Conservation (phyloP, 495 filamentous ascomycete genomes). For the Penicillium parvum region DNA sequence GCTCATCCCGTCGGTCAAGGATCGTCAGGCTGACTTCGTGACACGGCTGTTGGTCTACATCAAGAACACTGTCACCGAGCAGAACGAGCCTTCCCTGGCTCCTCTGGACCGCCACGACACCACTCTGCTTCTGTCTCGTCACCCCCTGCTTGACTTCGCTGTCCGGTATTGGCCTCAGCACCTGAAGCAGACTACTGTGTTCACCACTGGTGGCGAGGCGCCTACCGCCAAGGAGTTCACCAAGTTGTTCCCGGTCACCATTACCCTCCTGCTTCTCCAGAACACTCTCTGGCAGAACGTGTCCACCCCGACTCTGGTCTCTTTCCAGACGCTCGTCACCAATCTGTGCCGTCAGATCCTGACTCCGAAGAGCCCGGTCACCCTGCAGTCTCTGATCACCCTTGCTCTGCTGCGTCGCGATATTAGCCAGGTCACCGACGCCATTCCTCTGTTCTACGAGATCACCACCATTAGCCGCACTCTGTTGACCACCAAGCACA, state of each 20-base stretch:
- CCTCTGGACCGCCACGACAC: slow-evolving; percentile 22
- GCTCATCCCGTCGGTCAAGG: slow-evolving; percentile 23
- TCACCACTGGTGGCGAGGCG: slow-evolving; percentile 22
- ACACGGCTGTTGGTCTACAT: slow-evolving; percentile 30
- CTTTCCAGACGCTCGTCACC: slow-evolving; percentile 24
- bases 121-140: slow-evolving; percentile 13
- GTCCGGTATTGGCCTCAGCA: slow-evolving; percentile 36
- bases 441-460: slow-evolving; percentile 20
- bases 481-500: slow-evolving; percentile 23
- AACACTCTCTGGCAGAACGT: slow-evolving; percentile 31
- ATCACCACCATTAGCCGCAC: slow-evolving; percentile 24
- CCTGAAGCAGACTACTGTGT: slow-evolving; percentile 23
- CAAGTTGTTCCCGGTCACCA: slow-evolving; percentile 24
- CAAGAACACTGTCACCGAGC: slow-evolving; percentile 22
- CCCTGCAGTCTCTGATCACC: slow-evolving; percentile 25
- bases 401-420: slow-evolving; percentile 23
- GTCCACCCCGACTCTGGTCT: slow-evolving; percentile 22
- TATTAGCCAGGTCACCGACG: slow-evolving; percentile 9
- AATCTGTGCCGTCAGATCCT: slow-evolving; percentile 26
- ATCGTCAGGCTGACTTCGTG: slow-evolving; percentile 30
- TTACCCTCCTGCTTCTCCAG: slow-evolving; percentile 24
- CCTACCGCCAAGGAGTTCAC: slow-evolving; percentile 26
- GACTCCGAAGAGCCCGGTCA: slow-evolving; percentile 18
- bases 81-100: slow-evolving; percentile 27
- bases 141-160: slow-evolving; percentile 34